Evolutionary conservation across 371 early-diverging fungal species (phyloP).

Genomic region (Syncephalis fuscata): DNA sequence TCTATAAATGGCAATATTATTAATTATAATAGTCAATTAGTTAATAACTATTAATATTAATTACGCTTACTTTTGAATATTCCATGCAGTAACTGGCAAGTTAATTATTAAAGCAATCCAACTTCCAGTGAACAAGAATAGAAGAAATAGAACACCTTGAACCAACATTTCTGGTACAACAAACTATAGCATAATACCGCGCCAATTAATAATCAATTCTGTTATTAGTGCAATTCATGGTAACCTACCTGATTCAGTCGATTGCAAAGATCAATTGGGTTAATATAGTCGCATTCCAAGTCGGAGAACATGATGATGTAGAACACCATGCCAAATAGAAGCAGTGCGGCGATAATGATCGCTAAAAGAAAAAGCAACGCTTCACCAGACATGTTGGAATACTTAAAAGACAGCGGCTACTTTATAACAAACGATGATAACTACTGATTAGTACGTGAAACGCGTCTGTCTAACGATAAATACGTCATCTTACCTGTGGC

Average conservation of each 20-base stretch:
- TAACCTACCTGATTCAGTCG: slow-evolving; percentile 74
- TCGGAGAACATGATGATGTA: slow-evolving; percentile 89
- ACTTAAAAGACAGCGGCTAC: background rate
- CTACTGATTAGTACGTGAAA: too few species aligned
- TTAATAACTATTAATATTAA: background rate
- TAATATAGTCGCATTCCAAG: slow-evolving; percentile 94
- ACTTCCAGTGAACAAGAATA: slow-evolving; percentile 71
- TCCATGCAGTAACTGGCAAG: slow-evolving; percentile 69
- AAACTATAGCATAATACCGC: slow-evolving; percentile 34
- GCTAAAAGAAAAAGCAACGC: slow-evolving; percentile 78
- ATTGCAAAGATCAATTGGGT: slow-evolving; percentile 94
- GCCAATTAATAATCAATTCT: background rate
- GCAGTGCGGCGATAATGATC: slow-evolving; percentile 71
- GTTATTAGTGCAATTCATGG: background rate
- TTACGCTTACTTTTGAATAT: slow-evolving; percentile 61
- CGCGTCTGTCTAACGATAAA: too few species aligned
- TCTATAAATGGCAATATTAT: slow-evolving; percentile 16
- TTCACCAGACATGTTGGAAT: slow-evolving; percentile 40
- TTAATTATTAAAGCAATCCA: slow-evolving; percentile 79
- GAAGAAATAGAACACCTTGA: slow-evolving; percentile 60
- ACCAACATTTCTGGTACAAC: slow-evolving; percentile 83
- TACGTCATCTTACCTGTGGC: too few species aligned
- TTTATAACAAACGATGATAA: too few species aligned
- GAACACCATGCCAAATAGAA: slow-evolving; percentile 88
- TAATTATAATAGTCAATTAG: background rate